These are phyloP conservation scores for Colletotrichum sp. DNA, from an alignment of 2,329 filamentous ascomycete genomes.

Conservation along the genomic window DNA sequence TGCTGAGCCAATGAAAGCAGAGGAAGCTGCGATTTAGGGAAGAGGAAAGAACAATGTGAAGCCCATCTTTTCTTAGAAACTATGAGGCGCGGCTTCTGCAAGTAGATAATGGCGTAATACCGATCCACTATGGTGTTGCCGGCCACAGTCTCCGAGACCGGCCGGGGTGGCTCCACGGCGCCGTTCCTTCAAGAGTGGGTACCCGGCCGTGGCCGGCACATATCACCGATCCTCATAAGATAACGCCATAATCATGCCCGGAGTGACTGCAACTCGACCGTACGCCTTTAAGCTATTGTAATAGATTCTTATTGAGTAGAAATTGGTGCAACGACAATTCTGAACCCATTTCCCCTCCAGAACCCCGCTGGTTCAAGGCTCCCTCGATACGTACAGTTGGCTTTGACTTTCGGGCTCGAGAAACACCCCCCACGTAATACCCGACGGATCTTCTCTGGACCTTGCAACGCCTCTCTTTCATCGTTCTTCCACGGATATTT, in stretches of 20 bases:
- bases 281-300: background rate
- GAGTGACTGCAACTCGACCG: background rate
- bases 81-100: background rate
- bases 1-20: background rate
- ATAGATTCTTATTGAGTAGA: background rate
- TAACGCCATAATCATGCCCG: background rate
- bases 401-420: background rate
- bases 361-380: constrained; percentile 1
- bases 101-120: background rate
- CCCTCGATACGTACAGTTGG: constrained; percentile 8
- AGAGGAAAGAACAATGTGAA: background rate
- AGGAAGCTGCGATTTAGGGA: background rate
- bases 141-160: background rate
- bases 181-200: background rate
- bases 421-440: background rate
- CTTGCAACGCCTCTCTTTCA: background rate
- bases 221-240: background rate
- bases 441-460: background rate
- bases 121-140: background rate
- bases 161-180: background rate
- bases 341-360: constrained; percentile 1
- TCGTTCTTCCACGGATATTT: background rate
- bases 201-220: background rate
- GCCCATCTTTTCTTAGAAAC: background rate
- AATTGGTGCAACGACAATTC: background rate